A percentile compares a stretch with the other conserved stretches of the same genome.
Conservation (phyloP, 1,139 yeast genomes). For the Casaregolazyma suthepensis region DNA sequence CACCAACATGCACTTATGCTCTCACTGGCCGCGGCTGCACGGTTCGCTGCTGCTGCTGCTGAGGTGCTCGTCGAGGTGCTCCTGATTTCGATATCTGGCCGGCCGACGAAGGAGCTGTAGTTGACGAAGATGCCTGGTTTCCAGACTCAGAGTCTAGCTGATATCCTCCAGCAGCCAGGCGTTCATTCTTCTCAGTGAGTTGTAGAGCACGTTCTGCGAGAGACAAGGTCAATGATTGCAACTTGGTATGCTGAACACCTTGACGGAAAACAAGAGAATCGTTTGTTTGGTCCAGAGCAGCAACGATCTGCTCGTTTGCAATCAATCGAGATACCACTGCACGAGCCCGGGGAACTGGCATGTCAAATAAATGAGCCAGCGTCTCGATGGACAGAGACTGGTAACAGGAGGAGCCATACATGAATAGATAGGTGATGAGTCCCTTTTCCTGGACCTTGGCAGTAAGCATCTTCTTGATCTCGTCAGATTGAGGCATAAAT, state of each 20-base stretch:
- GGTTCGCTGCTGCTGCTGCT: constrained; percentile 9
- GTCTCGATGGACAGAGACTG: constrained; percentile 66
- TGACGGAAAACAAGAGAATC: constrained; percentile 55
- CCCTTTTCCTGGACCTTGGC: constrained; percentile 84
- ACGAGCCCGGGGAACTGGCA: constrained; percentile 47
- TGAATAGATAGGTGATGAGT: constrained; percentile 80
- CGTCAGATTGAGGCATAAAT: constrained; percentile 59
- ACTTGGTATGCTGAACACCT: constrained; percentile 74
- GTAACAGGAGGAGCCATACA: constrained; percentile 64
- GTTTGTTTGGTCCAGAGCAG: constrained; percentile 54
- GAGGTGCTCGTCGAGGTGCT: constrained; percentile 5
- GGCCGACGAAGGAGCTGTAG: not conserved
- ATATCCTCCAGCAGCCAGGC: constrained; percentile 72
- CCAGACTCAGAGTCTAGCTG: constrained; percentile 27
- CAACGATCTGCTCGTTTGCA: constrained; percentile 68
- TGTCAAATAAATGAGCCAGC: constrained; percentile 60
- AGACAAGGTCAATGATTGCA: constrained; percentile 83
- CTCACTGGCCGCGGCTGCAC: constrained; percentile 8
- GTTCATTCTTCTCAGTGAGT: constrained; percentile 79
- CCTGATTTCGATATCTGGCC: constrained; percentile 8
- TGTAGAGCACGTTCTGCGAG: constrained; percentile 82
- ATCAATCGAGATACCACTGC: constrained; percentile 70
- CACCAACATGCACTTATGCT: constrained; percentile 1
- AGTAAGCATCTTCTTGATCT: constrained; percentile 62
- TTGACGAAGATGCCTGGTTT: not conserved